phyloP scores from a whole-genome alignment of 306 rosid species.

The Rosa multiflora region DNA sequence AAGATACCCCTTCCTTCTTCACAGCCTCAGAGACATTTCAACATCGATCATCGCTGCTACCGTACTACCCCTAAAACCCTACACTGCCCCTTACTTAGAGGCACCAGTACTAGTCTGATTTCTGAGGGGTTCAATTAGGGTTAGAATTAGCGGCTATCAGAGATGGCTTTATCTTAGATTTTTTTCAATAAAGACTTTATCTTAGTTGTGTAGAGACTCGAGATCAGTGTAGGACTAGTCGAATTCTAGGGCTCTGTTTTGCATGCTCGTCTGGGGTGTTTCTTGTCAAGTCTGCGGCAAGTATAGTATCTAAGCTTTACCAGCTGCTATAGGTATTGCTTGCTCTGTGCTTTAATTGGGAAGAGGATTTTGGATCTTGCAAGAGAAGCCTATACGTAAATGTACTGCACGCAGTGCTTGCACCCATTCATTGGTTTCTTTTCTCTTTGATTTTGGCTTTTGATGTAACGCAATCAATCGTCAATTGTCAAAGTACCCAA shows the following conservation, averaged over 20 bases:
- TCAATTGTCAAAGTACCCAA: background rate
- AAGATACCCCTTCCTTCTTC: slow-evolving; percentile 38
- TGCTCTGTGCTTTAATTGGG: slow-evolving; percentile 29
- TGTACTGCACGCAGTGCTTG: background rate
- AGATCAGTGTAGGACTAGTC: background rate
- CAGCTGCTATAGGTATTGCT: slow-evolving; percentile 21
- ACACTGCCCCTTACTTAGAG: background rate
- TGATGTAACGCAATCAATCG: background rate
- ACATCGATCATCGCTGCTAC: slow-evolving; percentile 33
- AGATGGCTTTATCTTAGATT: background rate
- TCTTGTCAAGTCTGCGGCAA: background rate
- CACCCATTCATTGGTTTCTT: background rate
- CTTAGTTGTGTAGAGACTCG: background rate
- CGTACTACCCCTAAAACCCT: background rate
- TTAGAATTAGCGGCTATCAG: background rate
- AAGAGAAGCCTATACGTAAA: background rate
- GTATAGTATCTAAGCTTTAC: background rate
- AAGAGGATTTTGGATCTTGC: slow-evolving; percentile 11
- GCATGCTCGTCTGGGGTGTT: background rate
- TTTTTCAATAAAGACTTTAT: background rate
- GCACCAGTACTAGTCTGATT: background rate
- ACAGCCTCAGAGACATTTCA: slow-evolving; percentile 47
- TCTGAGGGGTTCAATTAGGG: background rate
- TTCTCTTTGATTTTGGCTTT: background rate
- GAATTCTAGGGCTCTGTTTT: background rate